Base-by-base conservation (phyloP, 371 early-diverging fungal species). In the Cokeromyces recurvatus region DNA sequence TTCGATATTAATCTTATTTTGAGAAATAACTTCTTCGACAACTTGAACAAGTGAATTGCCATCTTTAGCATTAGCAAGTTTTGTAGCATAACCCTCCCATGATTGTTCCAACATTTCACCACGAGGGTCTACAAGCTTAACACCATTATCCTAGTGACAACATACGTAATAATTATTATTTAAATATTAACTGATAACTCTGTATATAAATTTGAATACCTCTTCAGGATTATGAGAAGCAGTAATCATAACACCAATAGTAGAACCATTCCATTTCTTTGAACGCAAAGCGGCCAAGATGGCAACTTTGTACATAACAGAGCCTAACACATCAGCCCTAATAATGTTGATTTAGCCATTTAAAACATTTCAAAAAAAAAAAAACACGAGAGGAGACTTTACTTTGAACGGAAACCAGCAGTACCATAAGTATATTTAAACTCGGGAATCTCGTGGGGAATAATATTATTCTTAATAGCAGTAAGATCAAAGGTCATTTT, bases 221-320 rank as follows among this genome's bases (percentile, higher is more conserved):
- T 79, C 77, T 53, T 80, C 94, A 44, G 95, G 92, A 71, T 99
- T 99, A 76, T 99, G 99, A 29, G 96, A 95, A 32, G 99, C 99
- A 38, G 99, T 99, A 50, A 99, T 84, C 98, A 99, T 98, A 34
- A 95, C 86, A 53, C 99, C 99, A 51, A 99, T 94, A 47, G 78
- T 78, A 53, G 89, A 81, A 35, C 97, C 94, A 44, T 82, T 71
- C 42, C 92, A 77, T 57, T 82, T 84, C 57, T 90, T 86, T 15
- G 96, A 95, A 44, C 99, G 86, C 38, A 99, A 74, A 19, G 85
- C 84, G 14, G 97, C 97, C 51, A 99, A 73, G 42, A 98, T 78
- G 47, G 93, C 99, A 21, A 92, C 89, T 50, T 94, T 85, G 79
- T 91, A 96, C 69, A 97, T 84, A 35, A 95, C 90, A n/a, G 96